Base-by-base conservation (phyloP, 208 protist genomes). In the Jaenimonas drosophilae region DNA sequence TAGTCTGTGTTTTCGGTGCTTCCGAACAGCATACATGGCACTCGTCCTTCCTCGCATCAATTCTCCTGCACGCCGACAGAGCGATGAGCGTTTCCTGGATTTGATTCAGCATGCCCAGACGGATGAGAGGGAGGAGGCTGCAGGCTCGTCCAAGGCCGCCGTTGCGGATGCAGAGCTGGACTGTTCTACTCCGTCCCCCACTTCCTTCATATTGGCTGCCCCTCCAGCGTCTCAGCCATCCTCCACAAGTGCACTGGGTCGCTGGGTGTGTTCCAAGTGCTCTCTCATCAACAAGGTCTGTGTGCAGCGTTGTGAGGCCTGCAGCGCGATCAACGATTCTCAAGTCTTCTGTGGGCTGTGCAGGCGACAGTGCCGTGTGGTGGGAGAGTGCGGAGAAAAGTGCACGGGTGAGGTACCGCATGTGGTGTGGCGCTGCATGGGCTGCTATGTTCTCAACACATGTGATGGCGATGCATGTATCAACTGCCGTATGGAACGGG, bases 1-100 rank as follows among this genome's bases (percentile, higher is more conserved):
- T 31, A 40, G 42, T 12, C 65, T 91, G 19, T 91, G 81, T 49
- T 87, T 87, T 31, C 32, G 34, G 5, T 91, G 81, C 54, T 75
- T 84, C 50, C 81, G 75, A 11, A 60, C 54, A 17, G 67, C 67
- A 3, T 78, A 82, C 44, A 40, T 67, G 4, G 48, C 49, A 16
- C 47, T 73, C 11, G 49, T 84, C 23, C 54, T 84, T 19, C 76
- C 81, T 4, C 46, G 59, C 40, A 68, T 91, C 40, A 50, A 82
- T 53, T 73, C 57, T 1, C 54, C 54, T 6, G 49, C 51, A 26
- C 70, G 81, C 16, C 66, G 64, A 12, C 28, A 67, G 14, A 70
- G 49, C 25, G 69, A 78, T 33, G 49, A 55, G 4, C 44, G 12
- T 12, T 71, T 80, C 25, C 40, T 80, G 37, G 56, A 69, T 21